Evolutionary conservation across 2,329 filamentous ascomycete genomes (phyloP), one percentile per base, ranked within the genome.

Genomic region (Neoarthrinium moseri): DNA sequence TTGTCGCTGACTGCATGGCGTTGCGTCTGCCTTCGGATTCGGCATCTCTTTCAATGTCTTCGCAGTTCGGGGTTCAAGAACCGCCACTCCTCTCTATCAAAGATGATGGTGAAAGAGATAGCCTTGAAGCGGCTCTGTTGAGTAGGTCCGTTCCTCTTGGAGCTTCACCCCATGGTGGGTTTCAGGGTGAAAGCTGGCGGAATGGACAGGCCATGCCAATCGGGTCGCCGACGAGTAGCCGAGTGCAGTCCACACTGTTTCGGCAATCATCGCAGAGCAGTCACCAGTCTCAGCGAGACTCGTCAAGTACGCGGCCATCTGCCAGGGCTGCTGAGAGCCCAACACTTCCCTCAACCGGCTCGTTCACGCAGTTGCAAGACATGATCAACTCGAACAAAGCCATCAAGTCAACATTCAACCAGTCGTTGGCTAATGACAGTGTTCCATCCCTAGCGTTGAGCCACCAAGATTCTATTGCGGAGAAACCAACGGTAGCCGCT

Each of bases 1-100:
- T 94, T 2, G 85, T 91, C 2, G 86, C 87, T 3, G 84, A 89
- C 53, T 94, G 89, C 54, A 85, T 90, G 72, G 81, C 79, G 43
- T 73, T 91, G n/a, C 86, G 78, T 47, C 56, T 67, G 4, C 52
- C 58, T 1, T 46, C 56, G 12, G 63, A 64, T 4, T 44, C 51
- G 21, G 45, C 55, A 15, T 46, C 49, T 10, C 49, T 49, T 5
- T 49, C 56, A 22, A 21, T 37, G 41, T 6, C 30, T 22, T 27
- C 51, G 12, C 45, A 58, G 8, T 56, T 57, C 20, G 52, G 55
- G 22, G 44, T 54, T 18, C 51, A 58, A 11, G 52, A 49, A 3
- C 46, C 51, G 5, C 57, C 50, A 10, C 33, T 50, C 13, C 54
- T 56, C 17, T 51, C 46, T n/a, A 51, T 56, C 21, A 59, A 55